These are phyloP conservation scores for Fusarium burgessii DNA, from an alignment of 2,329 filamentous ascomycete genomes.

Conservation along the genomic window DNA sequence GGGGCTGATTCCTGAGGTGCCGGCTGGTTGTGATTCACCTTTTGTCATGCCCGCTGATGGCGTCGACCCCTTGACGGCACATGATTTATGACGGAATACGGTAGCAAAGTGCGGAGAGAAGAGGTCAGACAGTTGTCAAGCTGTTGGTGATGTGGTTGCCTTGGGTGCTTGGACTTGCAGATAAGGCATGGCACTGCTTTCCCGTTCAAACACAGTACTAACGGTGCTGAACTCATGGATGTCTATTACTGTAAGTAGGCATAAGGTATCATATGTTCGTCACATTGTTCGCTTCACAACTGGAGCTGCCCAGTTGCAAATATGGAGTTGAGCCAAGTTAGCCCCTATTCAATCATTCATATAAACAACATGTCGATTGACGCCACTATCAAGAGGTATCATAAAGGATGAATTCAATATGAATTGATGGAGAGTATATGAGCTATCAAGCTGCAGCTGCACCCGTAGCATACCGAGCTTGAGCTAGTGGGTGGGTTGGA, in stretches of 20 bases:
- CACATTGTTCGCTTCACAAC: constrained; percentile 4
- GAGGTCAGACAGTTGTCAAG: constrained; percentile 13
- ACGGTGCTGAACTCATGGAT: background rate
- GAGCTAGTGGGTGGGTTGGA: constrained; percentile 13
- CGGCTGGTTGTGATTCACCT: constrained; percentile 26
- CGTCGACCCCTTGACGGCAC: constrained; percentile 11
- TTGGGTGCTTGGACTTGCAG: constrained; percentile 9
- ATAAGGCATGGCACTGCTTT: background rate
- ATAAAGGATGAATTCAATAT: background rate
- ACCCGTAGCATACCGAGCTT: constrained; percentile 8
- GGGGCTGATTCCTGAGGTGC: constrained; percentile 22
- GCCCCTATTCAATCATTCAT: constrained; percentile 6
- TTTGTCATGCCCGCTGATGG: constrained; percentile 24
- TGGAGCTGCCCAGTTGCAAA: background rate
- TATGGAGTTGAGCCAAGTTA: background rate
- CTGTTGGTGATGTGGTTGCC: constrained; percentile 18
- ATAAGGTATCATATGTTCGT: constrained; percentile 3
- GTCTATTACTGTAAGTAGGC: background rate
- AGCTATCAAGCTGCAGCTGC: background rate
- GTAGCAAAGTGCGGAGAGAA: constrained; percentile 13
- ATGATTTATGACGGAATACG: constrained; percentile 25
- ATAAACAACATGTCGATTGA: background rate
- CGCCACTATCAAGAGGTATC: background rate
- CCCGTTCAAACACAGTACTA: constrained; percentile 11
- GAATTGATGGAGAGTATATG: background rate